Conservation (phyloP, 208 protist species). For the Leishmania gerbilli region DNA sequence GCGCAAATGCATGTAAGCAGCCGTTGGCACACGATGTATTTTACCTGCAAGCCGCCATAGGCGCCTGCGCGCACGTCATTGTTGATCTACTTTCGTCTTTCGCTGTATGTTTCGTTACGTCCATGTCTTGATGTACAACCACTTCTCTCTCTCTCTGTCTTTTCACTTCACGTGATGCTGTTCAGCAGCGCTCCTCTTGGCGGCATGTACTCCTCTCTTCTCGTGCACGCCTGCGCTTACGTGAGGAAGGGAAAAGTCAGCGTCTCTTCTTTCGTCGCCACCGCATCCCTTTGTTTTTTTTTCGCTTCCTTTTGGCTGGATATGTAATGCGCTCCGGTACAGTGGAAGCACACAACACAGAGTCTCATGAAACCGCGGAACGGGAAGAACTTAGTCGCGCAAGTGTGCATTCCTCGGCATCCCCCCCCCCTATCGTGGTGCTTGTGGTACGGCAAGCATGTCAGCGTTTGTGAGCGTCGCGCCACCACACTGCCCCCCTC, state of each 20-base stretch:
- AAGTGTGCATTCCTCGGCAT: not conserved
- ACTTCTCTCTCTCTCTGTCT: not conserved
- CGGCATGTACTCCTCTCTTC: not conserved
- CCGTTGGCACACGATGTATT: not conserved
- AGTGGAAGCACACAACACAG: not conserved
- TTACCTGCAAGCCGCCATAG: not conserved
- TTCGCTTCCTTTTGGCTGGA: not conserved
- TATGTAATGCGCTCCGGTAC: not conserved
- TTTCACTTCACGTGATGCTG: not conserved
- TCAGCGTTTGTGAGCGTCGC: not conserved
- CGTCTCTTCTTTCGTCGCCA: not conserved
- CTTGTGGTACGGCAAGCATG: not conserved
- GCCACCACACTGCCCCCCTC: not conserved
- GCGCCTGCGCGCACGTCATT: not conserved
- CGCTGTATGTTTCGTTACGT: not conserved
- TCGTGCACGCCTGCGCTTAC: not conserved
- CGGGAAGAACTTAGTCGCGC: not conserved
- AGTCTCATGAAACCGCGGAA: not conserved
- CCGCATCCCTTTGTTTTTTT: not conserved
- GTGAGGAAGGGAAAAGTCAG: not conserved
- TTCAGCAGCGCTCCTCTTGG: not conserved
- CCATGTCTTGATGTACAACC: slow-evolving; percentile 6
- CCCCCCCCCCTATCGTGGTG: not conserved
- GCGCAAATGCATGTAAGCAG: slow-evolving; percentile 44
- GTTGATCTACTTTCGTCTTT: not conserved